phyloP scores from a whole-genome alignment of 1,139 yeast species.

The Petasospora fabianii region DNA sequence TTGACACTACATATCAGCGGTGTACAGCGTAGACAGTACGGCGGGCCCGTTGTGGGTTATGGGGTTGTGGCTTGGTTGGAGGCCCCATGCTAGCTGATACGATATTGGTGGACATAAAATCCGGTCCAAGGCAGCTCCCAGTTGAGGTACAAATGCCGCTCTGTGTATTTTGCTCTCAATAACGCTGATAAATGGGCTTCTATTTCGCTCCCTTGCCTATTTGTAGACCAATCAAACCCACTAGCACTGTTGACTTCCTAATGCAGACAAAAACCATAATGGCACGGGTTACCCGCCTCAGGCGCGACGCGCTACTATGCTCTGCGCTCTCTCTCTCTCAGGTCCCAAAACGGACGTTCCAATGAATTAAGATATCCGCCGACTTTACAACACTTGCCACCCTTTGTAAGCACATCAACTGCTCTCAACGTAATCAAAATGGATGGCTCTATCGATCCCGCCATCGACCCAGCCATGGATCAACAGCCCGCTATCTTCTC shows the following conservation, averaged over 20 bases:
- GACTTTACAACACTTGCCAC: no score
- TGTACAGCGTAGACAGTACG: no score
- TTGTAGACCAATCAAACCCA: background rate
- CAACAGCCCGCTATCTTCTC: constrained; percentile 21
- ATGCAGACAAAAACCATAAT: background rate
- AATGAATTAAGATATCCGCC: background rate
- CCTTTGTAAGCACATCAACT: background rate
- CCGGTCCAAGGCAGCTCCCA: no score
- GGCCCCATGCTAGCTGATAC: no score
- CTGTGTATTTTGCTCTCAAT: no score
- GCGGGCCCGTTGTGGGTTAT: no score
- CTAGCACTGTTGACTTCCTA: background rate
- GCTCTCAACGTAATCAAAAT: constrained; percentile 6
- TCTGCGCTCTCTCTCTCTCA: no score
- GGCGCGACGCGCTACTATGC: background rate
- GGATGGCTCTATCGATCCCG: constrained; percentile 24
- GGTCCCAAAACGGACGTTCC: constrained; percentile 8
- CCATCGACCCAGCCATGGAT: constrained; percentile 22
- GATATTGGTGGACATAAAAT: no score
- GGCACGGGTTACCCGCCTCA: background rate
- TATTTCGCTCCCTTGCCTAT: background rate
- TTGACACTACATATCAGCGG: no score
- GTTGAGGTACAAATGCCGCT: no score
- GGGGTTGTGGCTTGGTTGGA: no score
- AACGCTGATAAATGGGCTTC: no score